Conservation (phyloP, 306 rosid genomes). For the Citrullus colocynthis region DNA sequence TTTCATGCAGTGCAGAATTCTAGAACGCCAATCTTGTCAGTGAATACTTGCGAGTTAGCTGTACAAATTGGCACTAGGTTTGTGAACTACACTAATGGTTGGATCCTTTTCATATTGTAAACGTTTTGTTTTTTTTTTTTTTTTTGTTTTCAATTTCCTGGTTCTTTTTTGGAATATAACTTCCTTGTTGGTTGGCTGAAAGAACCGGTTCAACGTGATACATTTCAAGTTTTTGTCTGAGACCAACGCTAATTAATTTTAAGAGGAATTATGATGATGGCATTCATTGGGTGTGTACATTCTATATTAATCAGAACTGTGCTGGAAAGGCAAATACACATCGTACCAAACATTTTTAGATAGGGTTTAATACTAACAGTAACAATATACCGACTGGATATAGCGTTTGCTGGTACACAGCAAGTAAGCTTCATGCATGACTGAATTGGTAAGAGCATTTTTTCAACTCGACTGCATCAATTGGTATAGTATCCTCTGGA, state of each 20-base stretch:
- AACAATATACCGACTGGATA: neutral
- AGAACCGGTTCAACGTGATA: neutral
- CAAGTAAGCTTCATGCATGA: constrained; percentile 11
- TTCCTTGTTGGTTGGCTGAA: neutral
- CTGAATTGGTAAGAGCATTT: constrained; percentile 31
- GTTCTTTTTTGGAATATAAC: neutral
- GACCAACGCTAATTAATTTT: neutral
- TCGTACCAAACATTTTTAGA: neutral
- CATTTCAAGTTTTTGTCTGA: neutral
- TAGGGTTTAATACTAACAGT: neutral
- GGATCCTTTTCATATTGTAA: neutral
- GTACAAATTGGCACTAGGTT: neutral
- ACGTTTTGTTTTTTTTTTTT: neutral
- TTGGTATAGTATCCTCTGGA: constrained; percentile 38
- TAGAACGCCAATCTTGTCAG: neutral
- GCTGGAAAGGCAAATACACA: neutral
- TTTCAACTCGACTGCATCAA: constrained; percentile 43
- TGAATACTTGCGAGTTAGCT: neutral
- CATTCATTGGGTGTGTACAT: neutral
- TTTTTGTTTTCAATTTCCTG: neutral
- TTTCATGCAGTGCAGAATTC: neutral
- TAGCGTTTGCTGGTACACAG: neutral
- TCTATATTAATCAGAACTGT: neutral
- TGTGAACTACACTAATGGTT: neutral
- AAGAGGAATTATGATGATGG: neutral